Percentiles rank a stretch among this genome's conserved stretches.
phyloP scores from a whole-genome alignment of 2,329 filamentous ascomycete species.

The Penicillium hesseltinei region DNA sequence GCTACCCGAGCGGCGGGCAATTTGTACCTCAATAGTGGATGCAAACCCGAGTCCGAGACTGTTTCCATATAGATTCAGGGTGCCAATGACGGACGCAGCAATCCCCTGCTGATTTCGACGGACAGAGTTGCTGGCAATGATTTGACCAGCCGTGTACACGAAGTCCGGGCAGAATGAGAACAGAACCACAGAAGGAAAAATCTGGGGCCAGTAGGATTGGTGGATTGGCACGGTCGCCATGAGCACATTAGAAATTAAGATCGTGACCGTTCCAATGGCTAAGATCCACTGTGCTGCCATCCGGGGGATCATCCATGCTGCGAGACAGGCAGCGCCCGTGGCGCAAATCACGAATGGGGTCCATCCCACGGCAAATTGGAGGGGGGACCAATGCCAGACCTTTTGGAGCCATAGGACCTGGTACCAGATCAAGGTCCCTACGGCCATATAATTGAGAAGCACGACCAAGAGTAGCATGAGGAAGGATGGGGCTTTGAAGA shows the following conservation, averaged over 20 bases:
- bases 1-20: conserved; percentile 16
- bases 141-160: conserved; percentile 52
- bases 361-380: conserved; percentile 43
- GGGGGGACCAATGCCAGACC: conserved; percentile 42
- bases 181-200: conserved; percentile 43
- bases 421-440: conserved; percentile 53
- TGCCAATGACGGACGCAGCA: conserved; percentile 51
- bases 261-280: conserved; percentile 41
- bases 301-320: conserved; percentile 49
- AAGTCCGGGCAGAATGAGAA: conserved; percentile 49
- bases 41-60: conserved; percentile 47
- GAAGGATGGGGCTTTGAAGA: conserved; percentile 49
- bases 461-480: conserved; percentile 45
- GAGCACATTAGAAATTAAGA: conserved; percentile 33
- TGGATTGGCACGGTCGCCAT: conserved; percentile 48
- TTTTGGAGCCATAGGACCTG: conserved; percentile 47
- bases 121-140: conserved; percentile 55
- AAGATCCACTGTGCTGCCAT: conserved; percentile 51
- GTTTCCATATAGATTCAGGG: conserved; percentile 45
- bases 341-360: conserved; percentile 46
- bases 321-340: conserved; percentile 38
- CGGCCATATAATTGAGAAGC: conserved; percentile 49
- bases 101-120: conserved; percentile 51
- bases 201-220: conserved; percentile 46
- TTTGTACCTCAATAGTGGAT: conserved; percentile 38